These are phyloP conservation scores for Leucocoprinus gongylophorus DNA, from an alignment of 1,284 basidiomycete species.

Conservation along the genomic window DNA sequence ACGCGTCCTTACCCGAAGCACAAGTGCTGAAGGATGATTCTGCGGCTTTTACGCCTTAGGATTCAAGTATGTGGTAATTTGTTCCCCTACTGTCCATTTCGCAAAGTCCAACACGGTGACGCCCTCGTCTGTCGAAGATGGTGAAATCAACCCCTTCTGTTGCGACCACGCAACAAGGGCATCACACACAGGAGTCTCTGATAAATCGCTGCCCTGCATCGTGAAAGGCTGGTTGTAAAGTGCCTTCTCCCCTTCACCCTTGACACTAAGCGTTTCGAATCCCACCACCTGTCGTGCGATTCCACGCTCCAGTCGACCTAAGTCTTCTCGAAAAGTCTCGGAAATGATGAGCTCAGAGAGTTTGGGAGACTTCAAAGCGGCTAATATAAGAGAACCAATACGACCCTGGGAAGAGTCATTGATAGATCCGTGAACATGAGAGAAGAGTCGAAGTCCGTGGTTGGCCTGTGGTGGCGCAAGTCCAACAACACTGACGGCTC, in stretches of 20 bases:
- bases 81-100: conserved; percentile 63
- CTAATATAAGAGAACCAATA: conserved; percentile 62
- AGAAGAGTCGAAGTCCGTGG: conserved; percentile 57
- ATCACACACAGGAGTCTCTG: conserved; percentile 51
- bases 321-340: conserved; percentile 42
- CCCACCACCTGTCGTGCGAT: conserved; percentile 84
- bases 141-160: conserved; percentile 40
- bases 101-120: conserved; percentile 55
- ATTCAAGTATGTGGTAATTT: neutral
- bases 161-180: conserved; percentile 66
- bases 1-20: no score
- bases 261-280: conserved; percentile 68
- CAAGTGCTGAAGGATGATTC: neutral
- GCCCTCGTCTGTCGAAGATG: conserved; percentile 36
- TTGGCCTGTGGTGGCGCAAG: conserved; percentile 39
- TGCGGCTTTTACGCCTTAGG: neutral
- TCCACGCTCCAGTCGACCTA: conserved; percentile 67
- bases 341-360: conserved; percentile 39
- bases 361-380: conserved; percentile 47
- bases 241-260: conserved; percentile 47
- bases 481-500: conserved; percentile 68
- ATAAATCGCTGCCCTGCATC: conserved; percentile 53
- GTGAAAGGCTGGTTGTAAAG: conserved; percentile 81
- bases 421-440: conserved; percentile 72
- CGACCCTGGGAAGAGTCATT: conserved; percentile 50